phyloP scores from a whole-genome alignment of 176 grass and related monocot species.

The Carex cristatella region DNA sequence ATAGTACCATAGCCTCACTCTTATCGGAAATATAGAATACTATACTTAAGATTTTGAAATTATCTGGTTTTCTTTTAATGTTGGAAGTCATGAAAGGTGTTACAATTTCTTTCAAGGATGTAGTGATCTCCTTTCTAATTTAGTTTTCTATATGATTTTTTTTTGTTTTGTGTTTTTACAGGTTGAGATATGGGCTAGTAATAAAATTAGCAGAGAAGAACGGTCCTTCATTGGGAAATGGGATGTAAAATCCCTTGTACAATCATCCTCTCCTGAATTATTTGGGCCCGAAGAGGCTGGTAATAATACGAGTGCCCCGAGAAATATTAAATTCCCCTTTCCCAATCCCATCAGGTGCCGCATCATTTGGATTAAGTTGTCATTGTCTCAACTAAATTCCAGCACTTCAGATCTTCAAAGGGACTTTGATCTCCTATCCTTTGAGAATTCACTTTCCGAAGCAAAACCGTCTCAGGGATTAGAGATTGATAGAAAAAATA shows the following conservation, averaged over 20 bases:
- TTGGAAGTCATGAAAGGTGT: background rate
- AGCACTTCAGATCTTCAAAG: conserved; percentile 34
- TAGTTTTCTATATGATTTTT: conserved; percentile 1
- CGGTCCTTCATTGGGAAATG: conserved; percentile 84
- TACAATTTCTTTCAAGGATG: background rate
- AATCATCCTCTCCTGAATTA: conserved; percentile 59
- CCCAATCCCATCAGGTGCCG: conserved; percentile 72
- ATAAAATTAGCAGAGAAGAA: conserved; percentile 78
- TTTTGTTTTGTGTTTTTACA: conserved; percentile 28
- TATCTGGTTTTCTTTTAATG: background rate
- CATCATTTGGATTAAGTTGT: conserved; percentile 82
- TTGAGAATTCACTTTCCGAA: conserved; percentile 49
- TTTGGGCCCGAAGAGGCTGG: conserved; percentile 57
- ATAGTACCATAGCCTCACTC: too few relatives aligned
- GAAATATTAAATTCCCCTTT: conserved; percentile 84
- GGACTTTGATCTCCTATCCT: conserved; percentile 75
- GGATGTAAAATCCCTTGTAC: conserved; percentile 57
- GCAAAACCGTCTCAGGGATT: conserved; percentile 20
- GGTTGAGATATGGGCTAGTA: conserved; percentile 97
- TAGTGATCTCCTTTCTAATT: background rate
- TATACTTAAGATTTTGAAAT: background rate
- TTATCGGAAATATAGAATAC: background rate
- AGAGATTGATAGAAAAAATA: conserved; percentile 23
- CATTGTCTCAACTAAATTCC: conserved; percentile 39
- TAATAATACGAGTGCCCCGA: conserved; percentile 42